Conservation (phyloP, 192 early-diverging fungal species). For the Backusella macrospora region DNA sequence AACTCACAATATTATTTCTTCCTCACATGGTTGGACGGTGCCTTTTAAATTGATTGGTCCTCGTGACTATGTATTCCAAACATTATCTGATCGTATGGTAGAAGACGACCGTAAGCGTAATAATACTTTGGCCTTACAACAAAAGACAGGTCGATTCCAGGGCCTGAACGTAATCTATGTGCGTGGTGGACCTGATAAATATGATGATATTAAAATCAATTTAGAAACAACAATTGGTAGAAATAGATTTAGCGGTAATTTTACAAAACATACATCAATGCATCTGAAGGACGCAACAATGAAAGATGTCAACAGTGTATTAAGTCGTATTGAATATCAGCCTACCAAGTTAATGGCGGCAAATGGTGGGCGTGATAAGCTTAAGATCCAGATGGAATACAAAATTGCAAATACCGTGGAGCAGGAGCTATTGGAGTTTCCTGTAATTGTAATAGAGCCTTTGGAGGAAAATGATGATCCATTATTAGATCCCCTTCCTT, state of each 20-base stretch:
- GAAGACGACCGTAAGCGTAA: not conserved
- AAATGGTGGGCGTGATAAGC: conserved; percentile 27
- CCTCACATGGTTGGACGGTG: not conserved
- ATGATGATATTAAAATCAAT: conserved; percentile 24
- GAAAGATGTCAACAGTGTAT: conserved; percentile 35
- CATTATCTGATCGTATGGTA: conserved; percentile 18
- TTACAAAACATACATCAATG: conserved; percentile 25
- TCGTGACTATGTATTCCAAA: conserved; percentile 29
- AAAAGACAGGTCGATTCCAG: conserved; percentile 47
- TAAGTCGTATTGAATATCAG: conserved; percentile 35
- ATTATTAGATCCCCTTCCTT: not conserved
- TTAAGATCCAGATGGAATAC: not conserved
- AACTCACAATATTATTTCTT: conserved; percentile 24
- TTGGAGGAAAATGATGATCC: conserved; percentile 17
- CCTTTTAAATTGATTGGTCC: conserved; percentile 36
- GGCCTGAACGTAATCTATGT: conserved; percentile 55
- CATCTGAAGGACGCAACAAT: conserved; percentile 24
- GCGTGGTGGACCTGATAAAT: conserved; percentile 41
- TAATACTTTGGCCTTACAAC: conserved; percentile 15
- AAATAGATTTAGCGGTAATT: not conserved
- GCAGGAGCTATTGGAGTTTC: not conserved
- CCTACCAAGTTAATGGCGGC: conserved; percentile 23
- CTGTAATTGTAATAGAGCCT: conserved; percentile 17
- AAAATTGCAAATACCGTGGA: not conserved
- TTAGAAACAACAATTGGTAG: conserved; percentile 25